phyloP scores from a whole-genome alignment of 2,329 filamentous ascomycete genomes.

The Zymoseptoria ardabiliae region DNA sequence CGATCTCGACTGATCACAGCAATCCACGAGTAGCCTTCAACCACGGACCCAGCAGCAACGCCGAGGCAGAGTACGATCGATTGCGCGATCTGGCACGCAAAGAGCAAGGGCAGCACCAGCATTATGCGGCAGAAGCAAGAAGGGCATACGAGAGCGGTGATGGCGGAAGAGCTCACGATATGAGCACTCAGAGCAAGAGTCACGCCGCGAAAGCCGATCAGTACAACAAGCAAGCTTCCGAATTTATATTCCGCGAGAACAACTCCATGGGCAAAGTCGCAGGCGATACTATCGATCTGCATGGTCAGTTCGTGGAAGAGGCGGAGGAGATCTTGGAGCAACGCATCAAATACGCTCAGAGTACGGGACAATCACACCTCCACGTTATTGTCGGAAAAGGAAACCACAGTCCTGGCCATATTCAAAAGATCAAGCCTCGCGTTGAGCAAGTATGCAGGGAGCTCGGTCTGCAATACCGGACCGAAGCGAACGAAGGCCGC shows the following conservation, averaged over 20 bases:
- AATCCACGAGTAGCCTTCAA: slow-evolving; percentile 58
- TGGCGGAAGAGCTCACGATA: slow-evolving; percentile 70
- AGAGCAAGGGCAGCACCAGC: slow-evolving; percentile 70
- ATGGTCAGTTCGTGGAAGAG: slow-evolving; percentile 91
- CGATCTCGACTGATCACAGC: slow-evolving; percentile 12
- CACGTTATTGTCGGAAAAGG: slow-evolving; percentile 96
- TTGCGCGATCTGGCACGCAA: slow-evolving; percentile 74
- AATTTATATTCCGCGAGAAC: slow-evolving; percentile 93
- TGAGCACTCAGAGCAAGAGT: slow-evolving; percentile 76
- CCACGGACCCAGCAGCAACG: slow-evolving; percentile 57
- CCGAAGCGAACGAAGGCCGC: slow-evolving; percentile 81
- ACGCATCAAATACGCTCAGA: slow-evolving; percentile 70
- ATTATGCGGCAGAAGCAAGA: slow-evolving; percentile 59
- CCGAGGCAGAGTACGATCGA: slow-evolving; percentile 86
- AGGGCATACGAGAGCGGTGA: slow-evolving; percentile 79
- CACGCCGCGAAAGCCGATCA: slow-evolving; percentile 79
- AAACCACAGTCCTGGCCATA: slow-evolving; percentile 71
- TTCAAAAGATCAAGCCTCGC: slow-evolving; percentile 93
- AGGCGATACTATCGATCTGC: slow-evolving; percentile 82
- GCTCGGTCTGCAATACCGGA: slow-evolving; percentile 71
- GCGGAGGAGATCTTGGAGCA: slow-evolving; percentile 84
- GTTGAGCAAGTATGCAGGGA: slow-evolving; percentile 81
- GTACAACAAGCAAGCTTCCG: slow-evolving; percentile 84
- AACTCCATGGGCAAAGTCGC: slow-evolving; percentile 70
- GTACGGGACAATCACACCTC: slow-evolving; percentile 69